Conservation (phyloP, 164 flowering plant species). For the Kalanchoe fedtschenkoi region DNA sequence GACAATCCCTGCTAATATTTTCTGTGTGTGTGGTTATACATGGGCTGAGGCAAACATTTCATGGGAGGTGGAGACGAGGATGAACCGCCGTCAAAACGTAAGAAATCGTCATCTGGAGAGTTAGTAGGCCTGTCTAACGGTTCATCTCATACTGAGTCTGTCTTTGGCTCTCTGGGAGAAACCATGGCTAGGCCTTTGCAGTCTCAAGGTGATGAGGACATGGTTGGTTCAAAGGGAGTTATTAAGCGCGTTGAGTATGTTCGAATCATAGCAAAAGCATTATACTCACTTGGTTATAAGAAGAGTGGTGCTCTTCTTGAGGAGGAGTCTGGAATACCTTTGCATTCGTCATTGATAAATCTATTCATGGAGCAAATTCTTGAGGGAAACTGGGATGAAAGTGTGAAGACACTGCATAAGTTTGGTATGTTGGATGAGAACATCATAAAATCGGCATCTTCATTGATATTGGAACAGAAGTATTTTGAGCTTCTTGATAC, state of each 20-base stretch:
- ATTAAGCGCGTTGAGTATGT: slow-evolving; percentile 64
- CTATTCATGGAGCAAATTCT: slow-evolving; percentile 52
- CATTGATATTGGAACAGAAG: slow-evolving; percentile 68
- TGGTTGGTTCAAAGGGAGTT: slow-evolving; percentile 55
- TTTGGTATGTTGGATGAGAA: slow-evolving; percentile 48
- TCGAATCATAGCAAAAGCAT: slow-evolving; percentile 55
- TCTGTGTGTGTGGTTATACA: slow-evolving; percentile 17
- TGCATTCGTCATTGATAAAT: slow-evolving; percentile 47
- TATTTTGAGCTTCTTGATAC: slow-evolving; percentile 49
- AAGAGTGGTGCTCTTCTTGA: slow-evolving; percentile 60
- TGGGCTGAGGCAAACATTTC: slow-evolving; percentile 87
- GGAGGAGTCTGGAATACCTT: slow-evolving; percentile 82
- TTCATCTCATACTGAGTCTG: slow-evolving; percentile 28
- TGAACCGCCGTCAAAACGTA: slow-evolving; percentile 79
- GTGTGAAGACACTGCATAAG: slow-evolving; percentile 46
- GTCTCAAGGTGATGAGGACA: slow-evolving; percentile 49
- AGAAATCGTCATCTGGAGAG: slow-evolving; percentile 42
- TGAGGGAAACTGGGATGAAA: slow-evolving; percentile 67
- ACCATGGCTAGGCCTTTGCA: slow-evolving; percentile 64
- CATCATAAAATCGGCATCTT: slow-evolving; percentile 51
- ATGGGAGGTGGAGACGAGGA: slow-evolving; percentile 88
- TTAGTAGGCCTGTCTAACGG: slow-evolving; percentile 29
- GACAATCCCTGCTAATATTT: background rate
- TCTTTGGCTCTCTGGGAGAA: slow-evolving; percentile 35
- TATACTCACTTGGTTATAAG: slow-evolving; percentile 68